Evolutionary conservation across 352 stramenopile species (phyloP).

Genomic region (Globisporangium ultimum): DNA sequence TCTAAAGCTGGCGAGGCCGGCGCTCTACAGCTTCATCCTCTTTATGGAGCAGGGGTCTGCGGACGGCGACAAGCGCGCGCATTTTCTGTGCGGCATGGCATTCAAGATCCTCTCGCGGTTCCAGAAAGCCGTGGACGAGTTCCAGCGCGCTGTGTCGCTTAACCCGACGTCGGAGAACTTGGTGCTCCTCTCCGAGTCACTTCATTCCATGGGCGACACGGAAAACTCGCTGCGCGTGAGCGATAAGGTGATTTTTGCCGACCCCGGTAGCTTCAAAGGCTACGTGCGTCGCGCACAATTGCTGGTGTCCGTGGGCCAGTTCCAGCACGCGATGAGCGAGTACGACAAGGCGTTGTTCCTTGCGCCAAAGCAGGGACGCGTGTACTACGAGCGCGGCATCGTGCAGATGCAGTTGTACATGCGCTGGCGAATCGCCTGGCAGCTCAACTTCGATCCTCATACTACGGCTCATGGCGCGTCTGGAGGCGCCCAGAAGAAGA

Average conservation of each 20-base stretch:
- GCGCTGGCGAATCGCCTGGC: slow-evolving; percentile 51
- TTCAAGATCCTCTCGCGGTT: slow-evolving; percentile 75
- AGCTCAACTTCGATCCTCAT: slow-evolving; percentile 33
- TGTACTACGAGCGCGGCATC: slow-evolving; percentile 74
- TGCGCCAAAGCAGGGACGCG: slow-evolving; percentile 48
- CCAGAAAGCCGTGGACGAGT: slow-evolving; percentile 55
- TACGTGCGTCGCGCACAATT: slow-evolving; percentile 69
- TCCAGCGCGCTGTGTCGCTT: slow-evolving; percentile 52
- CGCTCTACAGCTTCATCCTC: slow-evolving; percentile 71
- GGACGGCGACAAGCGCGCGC: slow-evolving; percentile 33
- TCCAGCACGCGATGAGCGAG: slow-evolving; percentile 45
- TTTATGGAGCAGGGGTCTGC: slow-evolving; percentile 51
- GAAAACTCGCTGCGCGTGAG: slow-evolving; percentile 74
- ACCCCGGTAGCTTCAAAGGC: slow-evolving; percentile 55
- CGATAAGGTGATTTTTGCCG: slow-evolving; percentile 59
- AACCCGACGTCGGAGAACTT: slow-evolving; percentile 72
- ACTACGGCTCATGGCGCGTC: too few relatives aligned
- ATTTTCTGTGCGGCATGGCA: slow-evolving; percentile 55
- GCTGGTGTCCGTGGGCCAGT: slow-evolving; percentile 43
- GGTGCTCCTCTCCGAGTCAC: slow-evolving; percentile 71
- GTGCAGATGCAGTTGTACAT: slow-evolving; percentile 72
- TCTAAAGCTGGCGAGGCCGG: slow-evolving; percentile 47
- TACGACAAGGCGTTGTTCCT: slow-evolving; percentile 64
- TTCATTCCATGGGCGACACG: slow-evolving; percentile 78
- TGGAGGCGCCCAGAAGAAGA: neutral